phyloP scores from a whole-genome alignment of 2,329 filamentous ascomycete genomes.

The Fonsecaea erecta region DNA sequence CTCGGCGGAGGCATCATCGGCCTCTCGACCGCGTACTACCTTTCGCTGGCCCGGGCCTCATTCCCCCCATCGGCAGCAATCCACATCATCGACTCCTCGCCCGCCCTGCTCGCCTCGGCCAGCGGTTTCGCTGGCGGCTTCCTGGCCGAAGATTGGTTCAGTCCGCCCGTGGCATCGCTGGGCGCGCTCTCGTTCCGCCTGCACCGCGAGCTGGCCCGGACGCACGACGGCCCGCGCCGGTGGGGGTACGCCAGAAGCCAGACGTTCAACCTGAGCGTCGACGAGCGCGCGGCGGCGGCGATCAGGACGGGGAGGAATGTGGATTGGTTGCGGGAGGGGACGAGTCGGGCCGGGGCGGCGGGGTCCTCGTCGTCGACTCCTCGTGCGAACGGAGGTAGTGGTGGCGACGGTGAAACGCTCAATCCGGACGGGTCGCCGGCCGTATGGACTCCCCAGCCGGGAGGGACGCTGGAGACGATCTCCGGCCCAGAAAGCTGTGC shows the following conservation, averaged over 20 bases:
- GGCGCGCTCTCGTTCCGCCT: constrained; percentile 71
- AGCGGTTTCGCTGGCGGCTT: constrained; percentile 77
- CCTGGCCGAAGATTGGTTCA: constrained; percentile 74
- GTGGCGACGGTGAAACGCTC: constrained; percentile 33
- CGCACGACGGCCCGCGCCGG: constrained; percentile 60
- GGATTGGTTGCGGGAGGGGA: constrained; percentile 70
- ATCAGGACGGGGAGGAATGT: constrained; percentile 55
- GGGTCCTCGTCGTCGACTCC: constrained; percentile 46
- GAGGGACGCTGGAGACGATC: constrained; percentile 65
- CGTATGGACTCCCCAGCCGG: constrained; percentile 64
- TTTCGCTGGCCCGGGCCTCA: constrained; percentile 54
- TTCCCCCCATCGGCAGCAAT: constrained; percentile 52
- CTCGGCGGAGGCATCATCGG: constrained; percentile 74
- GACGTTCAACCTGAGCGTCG: constrained; percentile 59
- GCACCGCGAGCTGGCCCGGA: constrained; percentile 66
- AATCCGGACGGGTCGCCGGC: constrained; percentile 51
- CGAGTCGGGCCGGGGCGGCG: constrained; percentile 63
- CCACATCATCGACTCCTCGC: constrained; percentile 62
- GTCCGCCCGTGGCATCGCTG: constrained; percentile 60
- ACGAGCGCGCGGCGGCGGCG: constrained; percentile 41
- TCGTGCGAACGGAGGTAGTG: background rate
- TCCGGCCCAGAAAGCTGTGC: constrained; percentile 65
- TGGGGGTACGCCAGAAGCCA: constrained; percentile 67
- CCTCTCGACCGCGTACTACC: constrained; percentile 72
- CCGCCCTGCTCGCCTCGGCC: constrained; percentile 70